Conservation (phyloP, 306 rosid species). For the Pueraria montana region DNA sequence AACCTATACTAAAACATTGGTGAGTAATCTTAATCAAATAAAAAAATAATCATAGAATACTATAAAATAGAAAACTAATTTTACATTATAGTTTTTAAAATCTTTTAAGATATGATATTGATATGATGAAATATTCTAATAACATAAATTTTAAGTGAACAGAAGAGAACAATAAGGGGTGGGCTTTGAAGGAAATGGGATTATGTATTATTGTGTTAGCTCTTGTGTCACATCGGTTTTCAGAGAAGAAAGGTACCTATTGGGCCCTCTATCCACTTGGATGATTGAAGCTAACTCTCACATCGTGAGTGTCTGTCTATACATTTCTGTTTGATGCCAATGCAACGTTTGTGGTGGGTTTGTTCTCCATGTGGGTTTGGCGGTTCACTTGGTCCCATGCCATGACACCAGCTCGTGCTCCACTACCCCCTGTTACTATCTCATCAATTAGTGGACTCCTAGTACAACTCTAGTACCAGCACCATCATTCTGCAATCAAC, state of each 20-base stretch:
- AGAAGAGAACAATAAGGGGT: background rate
- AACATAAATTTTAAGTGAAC: background rate
- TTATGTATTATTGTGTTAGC: constrained; percentile 28
- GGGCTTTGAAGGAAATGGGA: constrained; percentile 33
- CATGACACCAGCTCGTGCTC: constrained; percentile 42
- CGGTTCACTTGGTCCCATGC: constrained; percentile 44
- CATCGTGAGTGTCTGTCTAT: constrained; percentile 48
- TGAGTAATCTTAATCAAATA: too few species aligned
- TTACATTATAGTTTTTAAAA: too few species aligned
- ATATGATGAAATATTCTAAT: background rate
- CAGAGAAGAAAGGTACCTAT: constrained; percentile 39
- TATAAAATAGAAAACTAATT: too few species aligned
- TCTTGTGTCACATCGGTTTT: constrained; percentile 53
- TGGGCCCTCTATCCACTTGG: constrained; percentile 32
- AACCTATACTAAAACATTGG: too few species aligned
- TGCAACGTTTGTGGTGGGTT: constrained; percentile 50
- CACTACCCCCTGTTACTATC: constrained; percentile 26
- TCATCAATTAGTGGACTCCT: constrained; percentile 49
- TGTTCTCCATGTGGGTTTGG: constrained; percentile 44
- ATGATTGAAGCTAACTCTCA: constrained; percentile 23
- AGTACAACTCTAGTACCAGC: constrained; percentile 46
- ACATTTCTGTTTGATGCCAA: constrained; percentile 38
- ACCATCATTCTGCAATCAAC: background rate
- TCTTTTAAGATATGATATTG: too few species aligned
- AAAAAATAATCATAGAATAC: too few species aligned